Evolutionary conservation across 2,329 filamentous ascomycete species (phyloP), one percentile per base, ranked within the genome.

Genomic region (Hypoxylon sp.): DNA sequence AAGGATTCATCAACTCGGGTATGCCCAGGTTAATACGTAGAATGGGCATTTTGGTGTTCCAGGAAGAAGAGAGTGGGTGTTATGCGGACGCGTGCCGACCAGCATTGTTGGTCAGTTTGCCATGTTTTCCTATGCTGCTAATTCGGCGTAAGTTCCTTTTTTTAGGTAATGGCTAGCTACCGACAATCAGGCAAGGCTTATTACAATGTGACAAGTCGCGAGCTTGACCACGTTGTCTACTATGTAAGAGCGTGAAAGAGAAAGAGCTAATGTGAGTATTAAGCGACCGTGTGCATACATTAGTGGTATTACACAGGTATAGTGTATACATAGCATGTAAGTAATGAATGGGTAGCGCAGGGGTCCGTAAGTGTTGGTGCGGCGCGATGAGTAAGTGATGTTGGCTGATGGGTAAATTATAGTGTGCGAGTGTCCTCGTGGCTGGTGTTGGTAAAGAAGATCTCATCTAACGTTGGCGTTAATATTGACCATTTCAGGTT

Each of bases 121-220:
- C 51, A 52, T 53, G 51, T 57, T 60, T 52, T 56, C 19, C 3
- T 30, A 25, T 36, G 48, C 57, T 53, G 50, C 58, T 59, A 58
- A 57, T 59, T 67, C 60, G 65, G 57, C 21, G 46, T 11, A 68
- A 57, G 30, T 60, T 38, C 21, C 55, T 60, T 51, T 65, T 68
- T 63, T 67, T 63, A 61, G 62, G 55, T 65, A 63, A 66, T 60
- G 19, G 56, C 25, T 55, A 66, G 68, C 68, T 70, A 50, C 61
- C 57, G 55, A 61, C 43, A 52, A 32, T 58, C 46, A 63, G 53
- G 56, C 63, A 41, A 30, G 48, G 34, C 21, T 43, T 13, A 32
- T 17, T 43, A 23, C 13, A 60, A 61, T 58, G 48, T 61, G 60
- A 61, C 60, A 41, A 28, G 67, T 60, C 52, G 50, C 51, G 34